These are phyloP conservation scores for Dendrobium officinale DNA, from an alignment of 106 monocot genomes.

Conservation along the genomic window DNA sequence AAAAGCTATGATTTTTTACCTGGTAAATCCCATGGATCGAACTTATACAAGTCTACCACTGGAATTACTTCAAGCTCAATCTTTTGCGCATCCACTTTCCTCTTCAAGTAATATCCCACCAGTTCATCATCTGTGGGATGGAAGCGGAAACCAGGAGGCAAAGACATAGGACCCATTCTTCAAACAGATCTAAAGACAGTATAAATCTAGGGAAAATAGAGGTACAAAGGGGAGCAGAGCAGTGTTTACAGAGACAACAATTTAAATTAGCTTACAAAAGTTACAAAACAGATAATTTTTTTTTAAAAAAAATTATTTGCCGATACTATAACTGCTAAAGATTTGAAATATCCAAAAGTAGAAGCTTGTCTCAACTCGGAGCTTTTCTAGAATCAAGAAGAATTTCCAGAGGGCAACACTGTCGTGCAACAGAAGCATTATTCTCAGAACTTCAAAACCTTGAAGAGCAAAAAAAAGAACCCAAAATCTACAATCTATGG, in stretches of 20 bases:
- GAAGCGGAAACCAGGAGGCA: constrained; percentile 83
- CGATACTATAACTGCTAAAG: constrained; percentile 5
- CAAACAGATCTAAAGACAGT: not conserved
- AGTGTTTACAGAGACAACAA: not conserved
- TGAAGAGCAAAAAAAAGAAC: not conserved
- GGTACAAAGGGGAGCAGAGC: not conserved
- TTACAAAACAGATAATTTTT: not conserved
- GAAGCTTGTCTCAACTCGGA: constrained; percentile 6
- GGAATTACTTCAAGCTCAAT: constrained; percentile 86
- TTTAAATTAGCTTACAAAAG: not conserved
- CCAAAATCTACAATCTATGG: not conserved
- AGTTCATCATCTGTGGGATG: constrained; percentile 77
- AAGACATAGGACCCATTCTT: constrained; percentile 37
- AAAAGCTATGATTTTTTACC: constrained; percentile 21
- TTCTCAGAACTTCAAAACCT: constrained; percentile 9
- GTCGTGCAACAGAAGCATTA: constrained; percentile 35
- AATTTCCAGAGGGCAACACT: constrained; percentile 16
- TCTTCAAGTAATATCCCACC: constrained; percentile 80
- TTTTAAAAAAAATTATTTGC: constrained; percentile 1
- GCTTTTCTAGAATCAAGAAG: constrained; percentile 23
- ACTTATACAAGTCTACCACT: constrained; percentile 67
- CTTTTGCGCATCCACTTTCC: constrained; percentile 47
- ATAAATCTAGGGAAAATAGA: not conserved
- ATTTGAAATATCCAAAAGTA: constrained; percentile 10
- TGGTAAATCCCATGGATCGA: constrained; percentile 82